These are phyloP conservation scores for Malus asiatica DNA, from an alignment of 306 rosid species.

Conservation along the genomic window DNA sequence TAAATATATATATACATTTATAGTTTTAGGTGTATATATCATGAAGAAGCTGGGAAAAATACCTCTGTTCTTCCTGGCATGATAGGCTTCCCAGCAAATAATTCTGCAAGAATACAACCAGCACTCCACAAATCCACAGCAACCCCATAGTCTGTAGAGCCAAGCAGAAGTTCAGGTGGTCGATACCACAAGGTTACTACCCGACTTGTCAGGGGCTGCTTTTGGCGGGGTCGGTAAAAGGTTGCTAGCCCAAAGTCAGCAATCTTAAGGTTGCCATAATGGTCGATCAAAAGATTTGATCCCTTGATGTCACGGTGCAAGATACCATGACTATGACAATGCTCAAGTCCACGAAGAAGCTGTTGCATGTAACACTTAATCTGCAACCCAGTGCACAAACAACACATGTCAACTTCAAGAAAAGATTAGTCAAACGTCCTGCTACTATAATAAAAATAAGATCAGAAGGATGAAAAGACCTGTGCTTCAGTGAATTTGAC, in stretches of 20 bases:
- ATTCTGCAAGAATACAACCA: conserved; percentile 86
- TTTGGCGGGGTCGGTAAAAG: conserved; percentile 33
- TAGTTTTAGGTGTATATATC: background rate
- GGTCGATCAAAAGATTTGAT: conserved; percentile 64
- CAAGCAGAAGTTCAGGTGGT: conserved; percentile 87
- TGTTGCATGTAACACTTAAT: conserved; percentile 80
- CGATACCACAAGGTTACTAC: conserved; percentile 91
- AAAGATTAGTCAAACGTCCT: background rate
- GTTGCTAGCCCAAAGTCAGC: conserved; percentile 85
- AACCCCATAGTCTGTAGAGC: conserved; percentile 62
- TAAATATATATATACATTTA: background rate
- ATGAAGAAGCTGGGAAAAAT: conserved; percentile 13
- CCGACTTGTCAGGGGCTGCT: conserved; percentile 77
- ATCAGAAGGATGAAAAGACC: conserved; percentile 25
- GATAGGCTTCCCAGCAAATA: conserved; percentile 74
- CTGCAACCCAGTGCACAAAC: conserved; percentile 29
- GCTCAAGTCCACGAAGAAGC: conserved; percentile 69
- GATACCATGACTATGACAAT: conserved; percentile 69
- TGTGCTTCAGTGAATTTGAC: conserved; percentile 64
- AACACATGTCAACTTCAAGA: background rate
- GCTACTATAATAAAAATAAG: background rate
- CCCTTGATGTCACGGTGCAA: conserved; percentile 89
- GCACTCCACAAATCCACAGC: conserved; percentile 85
- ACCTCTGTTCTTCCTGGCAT: conserved; percentile 95
- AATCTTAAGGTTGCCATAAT: conserved; percentile 65